A percentile compares a stretch with the other conserved stretches of the same genome.
Evolutionary conservation across 306 rosid species (phyloP).

Genomic region (Pueraria montana): DNA sequence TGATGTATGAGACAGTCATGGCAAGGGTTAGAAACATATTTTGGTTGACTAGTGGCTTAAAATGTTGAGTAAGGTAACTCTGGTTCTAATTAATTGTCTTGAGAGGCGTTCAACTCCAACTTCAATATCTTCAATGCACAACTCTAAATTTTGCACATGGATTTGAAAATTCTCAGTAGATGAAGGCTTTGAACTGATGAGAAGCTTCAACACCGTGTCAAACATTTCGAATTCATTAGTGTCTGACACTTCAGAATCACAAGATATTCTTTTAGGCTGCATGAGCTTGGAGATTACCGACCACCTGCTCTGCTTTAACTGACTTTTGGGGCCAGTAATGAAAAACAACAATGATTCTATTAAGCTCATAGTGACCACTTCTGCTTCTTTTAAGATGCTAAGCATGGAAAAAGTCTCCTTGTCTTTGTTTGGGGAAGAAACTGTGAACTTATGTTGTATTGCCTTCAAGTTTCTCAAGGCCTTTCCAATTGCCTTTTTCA

Average conservation of each 20-base stretch:
- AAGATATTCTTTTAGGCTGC: slow-evolving; percentile 19
- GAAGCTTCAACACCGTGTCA: slow-evolving; percentile 32
- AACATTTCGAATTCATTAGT: slow-evolving; percentile 42
- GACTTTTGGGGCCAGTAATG: slow-evolving; percentile 31
- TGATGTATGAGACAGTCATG: not conserved
- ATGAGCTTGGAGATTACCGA: slow-evolving; percentile 38
- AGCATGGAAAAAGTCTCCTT: too few relatives aligned
- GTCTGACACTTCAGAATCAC: slow-evolving; percentile 26
- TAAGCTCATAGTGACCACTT: too few relatives aligned
- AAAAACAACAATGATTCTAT: slow-evolving; percentile 16
- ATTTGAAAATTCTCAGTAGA: not conserved
- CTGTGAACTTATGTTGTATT: too few relatives aligned
- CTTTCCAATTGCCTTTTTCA: too few relatives aligned
- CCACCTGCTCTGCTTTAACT: slow-evolving; percentile 34
- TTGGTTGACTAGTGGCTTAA: slow-evolving; percentile 1
- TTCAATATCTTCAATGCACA: slow-evolving; percentile 39
- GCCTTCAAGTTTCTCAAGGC: too few relatives aligned
- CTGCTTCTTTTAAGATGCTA: too few relatives aligned
- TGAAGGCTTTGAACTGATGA: slow-evolving; percentile 32
- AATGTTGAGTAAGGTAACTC: slow-evolving; percentile 45
- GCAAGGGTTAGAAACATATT: not conserved
- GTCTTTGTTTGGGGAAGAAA: too few relatives aligned
- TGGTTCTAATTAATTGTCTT: slow-evolving; percentile 37
- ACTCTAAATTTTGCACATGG: slow-evolving; percentile 16
- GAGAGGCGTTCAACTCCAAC: slow-evolving; percentile 24